These are phyloP conservation scores for Aspergillus quadrilineatus DNA, from an alignment of 2,329 filamentous ascomycete species.

Conservation along the genomic window DNA sequence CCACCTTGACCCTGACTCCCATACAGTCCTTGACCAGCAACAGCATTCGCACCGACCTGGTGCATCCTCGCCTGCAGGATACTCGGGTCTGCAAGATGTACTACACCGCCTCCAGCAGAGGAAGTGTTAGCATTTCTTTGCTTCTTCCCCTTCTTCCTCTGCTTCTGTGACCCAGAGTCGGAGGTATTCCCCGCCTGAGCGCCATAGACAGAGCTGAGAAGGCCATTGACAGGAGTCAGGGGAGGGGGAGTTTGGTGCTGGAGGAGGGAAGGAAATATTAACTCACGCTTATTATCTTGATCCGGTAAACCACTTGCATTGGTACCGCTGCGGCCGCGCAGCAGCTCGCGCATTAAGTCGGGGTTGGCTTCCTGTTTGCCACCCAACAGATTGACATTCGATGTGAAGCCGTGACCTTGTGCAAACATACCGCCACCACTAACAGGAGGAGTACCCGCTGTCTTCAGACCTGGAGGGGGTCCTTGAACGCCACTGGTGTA, in stretches of 20 bases:
- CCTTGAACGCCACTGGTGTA: slow-evolving; percentile 85
- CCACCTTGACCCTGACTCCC: slow-evolving; percentile 86
- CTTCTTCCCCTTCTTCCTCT: slow-evolving; percentile 99
- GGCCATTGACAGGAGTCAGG: slow-evolving; percentile 88
- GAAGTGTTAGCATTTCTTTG: slow-evolving; percentile 99
- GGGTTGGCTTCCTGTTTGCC: slow-evolving; percentile 70
- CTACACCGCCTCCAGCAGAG: slow-evolving; percentile 99
- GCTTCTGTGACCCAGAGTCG: slow-evolving; percentile 85
- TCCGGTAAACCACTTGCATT: slow-evolving; percentile 65
- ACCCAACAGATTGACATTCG: slow-evolving; percentile 61
- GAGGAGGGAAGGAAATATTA: slow-evolving; percentile 88
- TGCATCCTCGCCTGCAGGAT: slow-evolving; percentile 98
- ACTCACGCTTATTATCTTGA: slow-evolving; percentile 98
- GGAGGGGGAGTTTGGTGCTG: slow-evolving; percentile 83
- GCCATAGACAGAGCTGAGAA: slow-evolving; percentile 89
- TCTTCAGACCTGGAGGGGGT: slow-evolving; percentile 92
- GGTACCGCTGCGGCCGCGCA: slow-evolving; percentile 64
- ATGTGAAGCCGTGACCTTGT: slow-evolving; percentile 79
- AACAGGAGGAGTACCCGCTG: slow-evolving; percentile 87
- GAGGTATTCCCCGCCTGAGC: slow-evolving; percentile 80
- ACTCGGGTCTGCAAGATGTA: slow-evolving; percentile 99
- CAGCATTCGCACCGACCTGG: slow-evolving; percentile 63
- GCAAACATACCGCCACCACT: slow-evolving; percentile 80
- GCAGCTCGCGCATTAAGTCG: slow-evolving; percentile 77
- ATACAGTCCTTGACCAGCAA: slow-evolving; percentile 82